Conservation (phyloP, 2,329 filamentous ascomycete species). For the Colletotrichum australisinense region DNA sequence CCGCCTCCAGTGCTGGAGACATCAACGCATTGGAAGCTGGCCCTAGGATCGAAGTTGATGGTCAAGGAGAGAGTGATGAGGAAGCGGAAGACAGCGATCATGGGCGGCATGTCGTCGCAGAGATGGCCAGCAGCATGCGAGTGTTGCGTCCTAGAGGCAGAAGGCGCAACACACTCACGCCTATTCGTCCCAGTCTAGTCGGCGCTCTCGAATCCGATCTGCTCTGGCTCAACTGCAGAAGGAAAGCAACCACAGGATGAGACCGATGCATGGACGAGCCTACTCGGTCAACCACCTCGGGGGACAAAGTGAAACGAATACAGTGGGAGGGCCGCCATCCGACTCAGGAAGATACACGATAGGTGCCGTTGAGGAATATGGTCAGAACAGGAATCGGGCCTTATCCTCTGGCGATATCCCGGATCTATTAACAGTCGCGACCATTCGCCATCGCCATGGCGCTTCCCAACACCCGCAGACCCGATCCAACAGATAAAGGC, state of each 20-base stretch:
- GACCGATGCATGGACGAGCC: conserved; percentile 75
- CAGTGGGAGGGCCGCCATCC: conserved; percentile 23
- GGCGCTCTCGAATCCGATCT: conserved; percentile 91
- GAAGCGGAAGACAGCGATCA: conserved; percentile 66
- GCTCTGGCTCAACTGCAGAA: conserved; percentile 88
- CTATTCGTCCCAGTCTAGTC: conserved; percentile 92
- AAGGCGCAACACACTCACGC: conserved; percentile 80
- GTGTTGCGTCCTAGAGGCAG: conserved; percentile 75
- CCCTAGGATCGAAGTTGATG: conserved; percentile 60
- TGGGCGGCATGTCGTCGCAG: conserved; percentile 77
- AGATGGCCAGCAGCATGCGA: conserved; percentile 94
- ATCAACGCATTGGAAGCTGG: conserved; percentile 57
- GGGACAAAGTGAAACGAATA: conserved; percentile 29
- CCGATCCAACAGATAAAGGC: conserved; percentile 26
- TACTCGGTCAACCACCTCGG: conserved; percentile 46
- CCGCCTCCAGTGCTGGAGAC: conserved; percentile 44
- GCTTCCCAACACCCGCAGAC: conserved; percentile 18
- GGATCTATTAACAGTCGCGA: conserved; percentile 25
- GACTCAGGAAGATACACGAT: conserved; percentile 29
- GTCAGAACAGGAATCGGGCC: conserved; percentile 52
- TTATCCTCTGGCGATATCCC: conserved; percentile 58
- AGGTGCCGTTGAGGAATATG: conserved; percentile 31
- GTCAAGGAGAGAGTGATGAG: conserved; percentile 46
- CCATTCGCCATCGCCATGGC: conserved; percentile 31
- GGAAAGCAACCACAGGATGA: conserved; percentile 79